These are phyloP conservation scores for Gnomoniopsis sp. DNA, from an alignment of 2,329 filamentous ascomycete species.

Conservation along the genomic window DNA sequence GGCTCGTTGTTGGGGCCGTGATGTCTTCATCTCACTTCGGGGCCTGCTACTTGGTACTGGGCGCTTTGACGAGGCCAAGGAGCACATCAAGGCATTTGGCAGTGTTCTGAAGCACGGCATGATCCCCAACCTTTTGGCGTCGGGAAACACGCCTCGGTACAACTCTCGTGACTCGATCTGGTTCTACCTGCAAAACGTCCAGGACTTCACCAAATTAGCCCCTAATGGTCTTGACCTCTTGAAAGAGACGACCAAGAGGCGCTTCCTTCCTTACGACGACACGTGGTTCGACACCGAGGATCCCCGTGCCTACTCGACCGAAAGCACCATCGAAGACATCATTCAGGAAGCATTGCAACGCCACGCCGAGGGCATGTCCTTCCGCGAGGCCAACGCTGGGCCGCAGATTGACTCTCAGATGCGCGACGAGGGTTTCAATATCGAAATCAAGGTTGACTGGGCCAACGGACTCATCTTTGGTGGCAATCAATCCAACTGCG, in stretches of 20 bases:
- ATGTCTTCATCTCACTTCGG: slow-evolving; percentile 93
- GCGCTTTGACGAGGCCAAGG: slow-evolving; percentile 81
- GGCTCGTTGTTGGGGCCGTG: slow-evolving; percentile 95
- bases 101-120: slow-evolving; percentile 97
- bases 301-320: slow-evolving; percentile 76
- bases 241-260: slow-evolving; percentile 71
- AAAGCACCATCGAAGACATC: slow-evolving; percentile 81
- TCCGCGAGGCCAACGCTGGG: slow-evolving; percentile 91
- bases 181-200: slow-evolving; percentile 96
- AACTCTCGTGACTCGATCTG: slow-evolving; percentile 95
- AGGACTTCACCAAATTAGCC: slow-evolving; percentile 82
- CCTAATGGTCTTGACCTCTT: slow-evolving; percentile 74
- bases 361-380: slow-evolving; percentile 86
- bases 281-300: slow-evolving; percentile 88
- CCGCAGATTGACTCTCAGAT: slow-evolving; percentile 87
- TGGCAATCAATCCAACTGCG: slow-evolving; percentile 91
- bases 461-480: slow-evolving; percentile 86
- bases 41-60: slow-evolving; percentile 90
- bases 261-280: slow-evolving; percentile 93
- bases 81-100: slow-evolving; percentile 92
- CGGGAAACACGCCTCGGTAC: slow-evolving; percentile 82
- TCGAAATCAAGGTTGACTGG: slow-evolving; percentile 91
- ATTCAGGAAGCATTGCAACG: slow-evolving; percentile 92
- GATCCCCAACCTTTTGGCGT: slow-evolving; percentile 91
- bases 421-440: slow-evolving; percentile 87